These are phyloP conservation scores for Rhizoclosmatium sp. DNA, from an alignment of 192 early-diverging fungal genomes.

Conservation along the genomic window DNA sequence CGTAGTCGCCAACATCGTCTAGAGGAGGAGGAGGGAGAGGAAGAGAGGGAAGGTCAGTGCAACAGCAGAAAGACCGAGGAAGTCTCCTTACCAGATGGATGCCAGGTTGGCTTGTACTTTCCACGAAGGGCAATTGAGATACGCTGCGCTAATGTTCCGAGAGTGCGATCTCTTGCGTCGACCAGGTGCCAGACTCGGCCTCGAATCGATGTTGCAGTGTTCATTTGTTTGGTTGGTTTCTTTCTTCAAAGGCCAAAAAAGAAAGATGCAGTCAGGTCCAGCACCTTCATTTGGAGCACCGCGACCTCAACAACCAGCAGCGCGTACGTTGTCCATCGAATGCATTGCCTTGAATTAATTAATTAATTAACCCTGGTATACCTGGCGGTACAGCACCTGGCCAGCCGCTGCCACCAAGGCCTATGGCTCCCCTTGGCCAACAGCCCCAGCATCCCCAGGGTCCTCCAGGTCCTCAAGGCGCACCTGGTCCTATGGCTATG, in stretches of 20 bases:
- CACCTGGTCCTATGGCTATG: too few relatives aligned
- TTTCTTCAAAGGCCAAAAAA: not conserved
- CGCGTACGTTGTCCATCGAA: too few relatives aligned
- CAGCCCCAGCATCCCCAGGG: too few relatives aligned
- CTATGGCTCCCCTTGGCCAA: too few relatives aligned
- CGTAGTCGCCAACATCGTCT: constrained; percentile 96
- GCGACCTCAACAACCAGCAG: too few relatives aligned
- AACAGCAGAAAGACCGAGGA: not conserved
- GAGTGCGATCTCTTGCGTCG: constrained; percentile 82
- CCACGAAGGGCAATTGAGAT: constrained; percentile 93
- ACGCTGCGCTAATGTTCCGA: constrained; percentile 85
- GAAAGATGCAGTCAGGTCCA: not conserved
- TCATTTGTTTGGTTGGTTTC: not conserved
- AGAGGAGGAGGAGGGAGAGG: not conserved
- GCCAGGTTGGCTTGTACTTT: constrained; percentile 94
- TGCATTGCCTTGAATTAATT: too few relatives aligned
- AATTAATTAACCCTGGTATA: too few relatives aligned
- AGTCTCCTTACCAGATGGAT: constrained; percentile 75
- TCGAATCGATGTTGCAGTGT: constrained; percentile 4
- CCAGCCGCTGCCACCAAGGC: too few relatives aligned
- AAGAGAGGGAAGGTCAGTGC: not conserved
- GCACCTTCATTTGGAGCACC: too few relatives aligned
- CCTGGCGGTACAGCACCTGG: too few relatives aligned
- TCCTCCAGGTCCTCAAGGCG: too few relatives aligned
- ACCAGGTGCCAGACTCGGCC: constrained; percentile 93